A percentile compares a stretch with the other conserved stretches of the same genome.
phyloP scores from a whole-genome alignment of 768 basidiomycete species.

The Psilocybe cyanescens region DNA sequence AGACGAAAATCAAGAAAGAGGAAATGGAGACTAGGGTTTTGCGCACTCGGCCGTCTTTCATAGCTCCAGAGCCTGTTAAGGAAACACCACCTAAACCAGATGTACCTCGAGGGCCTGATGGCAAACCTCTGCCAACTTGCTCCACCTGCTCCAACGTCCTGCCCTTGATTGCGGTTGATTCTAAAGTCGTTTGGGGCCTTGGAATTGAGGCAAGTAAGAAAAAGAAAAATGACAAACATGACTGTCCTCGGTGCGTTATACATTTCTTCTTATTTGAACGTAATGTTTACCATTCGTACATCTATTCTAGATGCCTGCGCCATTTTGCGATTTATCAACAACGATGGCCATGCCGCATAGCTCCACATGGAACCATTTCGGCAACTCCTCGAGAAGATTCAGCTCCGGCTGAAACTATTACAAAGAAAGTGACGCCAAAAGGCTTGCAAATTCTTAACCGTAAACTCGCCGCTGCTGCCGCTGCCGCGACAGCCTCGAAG shows the following conservation, averaged over 20 bases:
- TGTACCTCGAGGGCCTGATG: constrained; percentile 61
- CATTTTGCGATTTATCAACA: constrained; percentile 78
- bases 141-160: constrained; percentile 71
- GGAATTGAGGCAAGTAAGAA: constrained; percentile 56
- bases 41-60: constrained; percentile 48
- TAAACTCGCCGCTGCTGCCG: constrained; percentile 48
- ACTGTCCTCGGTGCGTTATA: constrained; percentile 71
- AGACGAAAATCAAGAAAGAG: constrained; percentile 47
- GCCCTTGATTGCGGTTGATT: constrained; percentile 78
- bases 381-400: constrained; percentile 57
- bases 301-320: constrained; percentile 66
- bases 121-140: constrained; percentile 71
- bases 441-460: constrained; percentile 53
- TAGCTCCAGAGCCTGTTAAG: constrained; percentile 38
- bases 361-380: constrained; percentile 48
- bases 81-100: constrained; percentile 40
- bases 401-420: constrained; percentile 46
- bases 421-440: constrained; percentile 55
- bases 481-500: constrained; percentile 20
- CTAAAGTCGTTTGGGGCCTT: constrained; percentile 76
- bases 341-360: constrained; percentile 70
- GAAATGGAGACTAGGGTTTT: constrained; percentile 56
- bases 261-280: neutral
- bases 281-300: neutral
- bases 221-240: constrained; percentile 65